phyloP scores from a whole-genome alignment of 768 basidiomycete genomes.

The Termitomyces sp. region DNA sequence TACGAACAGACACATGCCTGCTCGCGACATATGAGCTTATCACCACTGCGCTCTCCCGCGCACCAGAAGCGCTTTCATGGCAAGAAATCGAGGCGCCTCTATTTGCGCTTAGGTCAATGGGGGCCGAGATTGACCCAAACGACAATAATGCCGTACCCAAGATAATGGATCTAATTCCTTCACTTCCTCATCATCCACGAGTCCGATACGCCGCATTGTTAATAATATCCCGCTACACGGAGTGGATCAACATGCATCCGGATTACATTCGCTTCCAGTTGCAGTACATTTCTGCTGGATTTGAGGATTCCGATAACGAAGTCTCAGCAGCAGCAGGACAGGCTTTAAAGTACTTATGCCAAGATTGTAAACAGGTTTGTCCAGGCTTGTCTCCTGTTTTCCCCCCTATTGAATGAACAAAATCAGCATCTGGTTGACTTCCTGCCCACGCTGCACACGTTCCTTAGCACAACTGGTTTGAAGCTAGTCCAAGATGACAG shows the following conservation, averaged over 20 bases:
- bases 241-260: constrained; percentile 92
- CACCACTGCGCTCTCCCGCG: constrained; percentile 61
- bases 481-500: constrained; percentile 85
- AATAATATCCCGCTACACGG: constrained; percentile 92
- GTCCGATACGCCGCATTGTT: constrained; percentile 94
- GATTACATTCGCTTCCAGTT: constrained; percentile 81
- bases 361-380: constrained; percentile 85
- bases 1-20: constrained; percentile 83
- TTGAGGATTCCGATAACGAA: constrained; percentile 73
- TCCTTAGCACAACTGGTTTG: constrained; percentile 72
- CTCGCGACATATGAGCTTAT: constrained; percentile 78
- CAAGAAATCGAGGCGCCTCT: constrained; percentile 97
- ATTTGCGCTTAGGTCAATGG: constrained; percentile 98
- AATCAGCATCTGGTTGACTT: constrained; percentile 84
- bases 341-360: constrained; percentile 93
- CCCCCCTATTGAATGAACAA: background rate
- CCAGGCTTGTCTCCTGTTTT: background rate
- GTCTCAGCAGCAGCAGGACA: constrained; percentile 93
- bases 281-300: constrained; percentile 89
- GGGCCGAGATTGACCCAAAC: constrained; percentile 79
- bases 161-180: constrained; percentile 92
- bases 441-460: constrained; percentile 86
- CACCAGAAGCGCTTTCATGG: constrained; percentile 64
- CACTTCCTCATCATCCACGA: constrained; percentile 82
- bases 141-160: constrained; percentile 89